Evolutionary conservation across 805 yeast genomes (phyloP).

Genomic region (Henningerozyma blattae): DNA sequence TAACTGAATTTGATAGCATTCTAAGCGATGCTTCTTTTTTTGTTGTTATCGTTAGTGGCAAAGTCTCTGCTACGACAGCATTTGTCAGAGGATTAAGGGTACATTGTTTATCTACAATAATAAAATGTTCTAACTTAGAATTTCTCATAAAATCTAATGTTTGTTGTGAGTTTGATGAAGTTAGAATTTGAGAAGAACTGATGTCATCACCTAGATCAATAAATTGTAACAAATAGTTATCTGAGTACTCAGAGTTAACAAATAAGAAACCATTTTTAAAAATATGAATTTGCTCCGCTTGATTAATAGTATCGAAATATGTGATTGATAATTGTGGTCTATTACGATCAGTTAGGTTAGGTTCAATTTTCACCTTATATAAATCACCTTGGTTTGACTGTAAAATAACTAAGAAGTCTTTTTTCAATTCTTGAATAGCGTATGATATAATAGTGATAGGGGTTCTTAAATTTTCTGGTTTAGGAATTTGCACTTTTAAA

Average conservation of each 20-base stretch:
- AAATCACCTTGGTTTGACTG: slow-evolving; percentile 69
- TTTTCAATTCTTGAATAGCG: slow-evolving; percentile 53
- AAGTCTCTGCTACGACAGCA: slow-evolving; percentile 23
- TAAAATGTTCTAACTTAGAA: slow-evolving; percentile 40
- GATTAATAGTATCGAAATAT: slow-evolving; percentile 70
- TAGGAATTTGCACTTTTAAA: slow-evolving; percentile 44
- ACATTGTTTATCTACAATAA: slow-evolving; percentile 38
- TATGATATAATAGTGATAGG: slow-evolving; percentile 37
- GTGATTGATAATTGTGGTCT: slow-evolving; percentile 36
- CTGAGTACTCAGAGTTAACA: slow-evolving; percentile 50
- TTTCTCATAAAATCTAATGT: slow-evolving; percentile 18
- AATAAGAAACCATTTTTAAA: slow-evolving; percentile 68
- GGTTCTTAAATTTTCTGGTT: slow-evolving; percentile 19
- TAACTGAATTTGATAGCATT: slow-evolving; percentile 43
- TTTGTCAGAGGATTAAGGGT: slow-evolving; percentile 41
- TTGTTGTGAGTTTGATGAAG: slow-evolving; percentile 25
- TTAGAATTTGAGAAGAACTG: slow-evolving; percentile 22
- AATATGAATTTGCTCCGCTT: slow-evolving; percentile 42
- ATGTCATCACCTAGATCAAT: slow-evolving; percentile 58
- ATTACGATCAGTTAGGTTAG: slow-evolving; percentile 25
- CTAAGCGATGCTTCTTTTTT: slow-evolving; percentile 27
- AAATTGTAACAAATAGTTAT: slow-evolving; percentile 66
- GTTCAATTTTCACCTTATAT: slow-evolving; percentile 49
- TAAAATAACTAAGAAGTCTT: slow-evolving; percentile 48
- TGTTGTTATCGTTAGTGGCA: slow-evolving; percentile 20